Base-by-base conservation (phyloP, 305 asterid species). In the Lippia alba region DNA sequence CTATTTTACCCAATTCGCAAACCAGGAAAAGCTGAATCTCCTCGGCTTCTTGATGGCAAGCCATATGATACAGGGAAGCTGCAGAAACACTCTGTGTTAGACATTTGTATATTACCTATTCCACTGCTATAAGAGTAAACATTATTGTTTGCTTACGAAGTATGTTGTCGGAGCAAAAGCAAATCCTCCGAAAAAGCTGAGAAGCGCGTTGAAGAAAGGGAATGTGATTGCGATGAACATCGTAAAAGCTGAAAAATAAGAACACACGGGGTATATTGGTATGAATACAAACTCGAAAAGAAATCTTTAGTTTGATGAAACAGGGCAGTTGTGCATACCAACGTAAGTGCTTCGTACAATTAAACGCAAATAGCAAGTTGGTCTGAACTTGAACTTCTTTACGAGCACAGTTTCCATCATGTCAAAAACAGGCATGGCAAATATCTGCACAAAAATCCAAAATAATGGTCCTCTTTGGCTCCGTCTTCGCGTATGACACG, bases 51-150 rank as follows among this genome's bases (percentile, higher is more conserved):
- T 59, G 5, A 84, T 71, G 44, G 76, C 80, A 17, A 84, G 80
- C 89, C 87, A 84, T 67, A 82, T 84, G 32, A 84, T 80, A 48
- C 89, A 84, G 17, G 89, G 89, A 53, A 84, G 87, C 89, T 84
- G 82, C 36, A 67, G 17, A 44, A 56, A 14, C 30, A 24, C 1
- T 8, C 9, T 11, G 9, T 62, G 30, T 24, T 24, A 24, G 36
- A 3, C 14, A 18, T 33, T 8, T 32, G 59, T 7, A 8, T 40
- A 45, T 54, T 20, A 70, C 18, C n/a, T 0, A 9, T 15, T 18
- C 3, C 8, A 39, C 6, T 1, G 10, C 5, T 14, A 53, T 7
- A 55, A 16, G 4, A 50, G 10, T 2, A 4, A 67, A 12, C 10
- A 19, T 12, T 15, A n/a, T n/a, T 8, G 49, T 44, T 44, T 4